Evolutionary conservation across 164 flowering plant genomes (phyloP), one percentile per base, ranked within the genome.

Genomic region (Stephania cephalantha): DNA sequence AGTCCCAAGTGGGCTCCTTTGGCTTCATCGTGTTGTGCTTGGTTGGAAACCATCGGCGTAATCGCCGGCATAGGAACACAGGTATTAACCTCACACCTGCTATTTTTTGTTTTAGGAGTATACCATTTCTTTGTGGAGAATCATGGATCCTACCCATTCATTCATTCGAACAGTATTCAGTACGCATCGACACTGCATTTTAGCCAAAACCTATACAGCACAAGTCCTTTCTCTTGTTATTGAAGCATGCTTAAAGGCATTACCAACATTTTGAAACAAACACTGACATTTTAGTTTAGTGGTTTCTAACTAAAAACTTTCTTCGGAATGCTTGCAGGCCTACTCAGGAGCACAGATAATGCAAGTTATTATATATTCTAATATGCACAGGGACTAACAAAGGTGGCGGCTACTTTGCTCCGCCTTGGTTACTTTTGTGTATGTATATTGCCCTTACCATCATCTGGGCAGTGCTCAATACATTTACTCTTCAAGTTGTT

Each of bases 401-500:
- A 79, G 86, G 71, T 81, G 94, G 92, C 50, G 92, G 94, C 0
- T 89, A 90, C 75, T 84, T 88, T 46, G 89, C 94, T 69, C 92
- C 92, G 4, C 78, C 78, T 50, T 86, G 92, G 90, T 68, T 90
- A 35, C 86, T 90, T 86, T 83, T 90, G 67, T 86, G 88, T 46
- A 87, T 90, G 88, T 90, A 88, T 79, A 83, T 89, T 29, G 89
- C 83, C 30, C 84, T 89, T 11, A 89, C 90, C 4, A 9, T 88
- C 29, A 89, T 90, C 73, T 89, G 92, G 92, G 95, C 95, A 45
- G 72, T 86, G 9, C 90, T 90, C 75, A 90, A 89, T 81, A 90
- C 91, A 2, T 89, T 89, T 76, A 91, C 91, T 0, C 65, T 90
- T 10, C 86, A 88, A 79, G 95, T 90, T 44, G 88, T 90, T 68